Base-by-base conservation (phyloP, 345 rosid species). In the Cardiospermum halicacabum region DNA sequence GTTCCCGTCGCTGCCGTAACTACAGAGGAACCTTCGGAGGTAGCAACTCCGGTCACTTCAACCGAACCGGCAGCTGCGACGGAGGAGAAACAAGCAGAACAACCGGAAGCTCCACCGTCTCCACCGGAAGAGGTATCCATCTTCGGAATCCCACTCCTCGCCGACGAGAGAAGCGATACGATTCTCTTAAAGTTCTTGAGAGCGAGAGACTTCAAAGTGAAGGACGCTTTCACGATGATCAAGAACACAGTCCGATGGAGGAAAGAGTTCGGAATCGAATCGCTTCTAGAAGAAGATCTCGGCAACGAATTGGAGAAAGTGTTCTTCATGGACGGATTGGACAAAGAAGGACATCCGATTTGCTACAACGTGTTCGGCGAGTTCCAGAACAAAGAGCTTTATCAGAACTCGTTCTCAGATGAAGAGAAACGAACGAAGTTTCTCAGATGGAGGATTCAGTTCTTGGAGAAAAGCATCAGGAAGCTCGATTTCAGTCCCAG, bases 351-450 rank as follows among this genome's bases (percentile, higher is more conserved):
- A 0, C 98, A 92, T 42, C 87, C 98, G 0, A 89, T 89, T 28
- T 92, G 98, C 56, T 92, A 89, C 74, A 89, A 92, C 58, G 96
- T 83, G 7, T 92, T 81, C 32, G 98, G 97, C 2, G 98, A 88
- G 80, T 92, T 92, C 60, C 97, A 84, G 74, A 89, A 88, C 80
- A 89, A 86, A 77, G 93, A 89, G 60, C 61, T 88, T 61, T 92
- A 89, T 67, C 81, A 82, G 55, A 86, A 84, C 53, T 75, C 89
- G 4, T 89, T 92, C 60, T 71, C 91, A 0, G 89, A 88, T 70
- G 93, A 77, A 25, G 97, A 89, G 56, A 92, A 89, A 73, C 74
- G 96, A 61, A 63, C 45, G 22, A 80, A 72, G 79, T 92, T 92
- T 74, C 63, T 89, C 75, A 72, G 93, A 53, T 85, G 93, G 79